These are phyloP conservation scores for Ceriops zippeliana DNA, from an alignment of 345 rosid genomes.

Conservation along the genomic window DNA sequence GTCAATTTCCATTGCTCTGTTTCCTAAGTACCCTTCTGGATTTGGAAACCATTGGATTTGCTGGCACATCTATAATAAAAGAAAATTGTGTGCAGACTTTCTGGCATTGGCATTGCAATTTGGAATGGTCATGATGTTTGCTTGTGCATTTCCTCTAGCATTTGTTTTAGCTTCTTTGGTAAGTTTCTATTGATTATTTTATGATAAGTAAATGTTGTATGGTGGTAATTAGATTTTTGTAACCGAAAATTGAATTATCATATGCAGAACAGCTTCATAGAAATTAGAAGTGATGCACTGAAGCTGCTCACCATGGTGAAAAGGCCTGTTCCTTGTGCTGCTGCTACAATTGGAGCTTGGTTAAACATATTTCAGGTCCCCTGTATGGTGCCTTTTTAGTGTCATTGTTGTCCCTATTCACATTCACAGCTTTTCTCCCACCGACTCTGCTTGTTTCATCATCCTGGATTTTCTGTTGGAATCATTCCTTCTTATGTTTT, in stretches of 20 bases:
- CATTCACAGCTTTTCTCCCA: not conserved
- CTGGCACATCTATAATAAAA: not conserved
- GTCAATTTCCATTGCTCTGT: not conserved
- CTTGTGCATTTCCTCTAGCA: conserved; percentile 90
- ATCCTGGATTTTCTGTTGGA: not conserved
- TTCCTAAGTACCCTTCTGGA: not conserved
- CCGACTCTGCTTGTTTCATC: not conserved
- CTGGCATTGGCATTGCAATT: conserved; percentile 86
- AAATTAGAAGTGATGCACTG: conserved; percentile 82
- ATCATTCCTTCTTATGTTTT: not conserved
- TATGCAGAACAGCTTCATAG: conserved; percentile 67
- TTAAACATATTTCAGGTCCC: conserved; percentile 86
- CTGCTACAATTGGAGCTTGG: conserved; percentile 94
- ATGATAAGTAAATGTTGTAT: conserved; percentile 2
- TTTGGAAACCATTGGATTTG: not conserved
- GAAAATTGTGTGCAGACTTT: conserved; percentile 45
- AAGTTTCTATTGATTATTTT: conserved; percentile 16
- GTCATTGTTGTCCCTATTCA: not conserved
- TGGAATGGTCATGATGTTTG: conserved; percentile 99
- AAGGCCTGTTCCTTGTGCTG: conserved; percentile 81
- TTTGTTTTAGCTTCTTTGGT: conserved; percentile 75
- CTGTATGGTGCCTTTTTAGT: no score
- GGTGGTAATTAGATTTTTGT: not conserved
- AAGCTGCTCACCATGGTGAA: conserved; percentile 66
- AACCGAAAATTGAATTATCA: conserved; percentile 17